phyloP scores from a whole-genome alignment of 2,329 filamentous ascomycete genomes.

The Anthostomella pinea region DNA sequence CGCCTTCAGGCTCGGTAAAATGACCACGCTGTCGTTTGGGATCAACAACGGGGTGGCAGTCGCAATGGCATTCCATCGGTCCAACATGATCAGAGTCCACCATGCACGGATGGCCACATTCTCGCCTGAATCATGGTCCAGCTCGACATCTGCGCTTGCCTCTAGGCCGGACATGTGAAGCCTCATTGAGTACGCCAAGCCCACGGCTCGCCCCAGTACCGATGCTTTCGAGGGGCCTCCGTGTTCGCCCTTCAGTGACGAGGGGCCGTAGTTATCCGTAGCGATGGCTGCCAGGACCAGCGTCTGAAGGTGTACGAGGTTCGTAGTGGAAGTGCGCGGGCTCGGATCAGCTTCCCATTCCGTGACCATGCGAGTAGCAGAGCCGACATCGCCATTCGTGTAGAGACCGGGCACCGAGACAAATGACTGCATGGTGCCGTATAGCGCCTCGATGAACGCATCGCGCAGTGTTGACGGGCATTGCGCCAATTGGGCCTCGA shows the following conservation, averaged over 20 bases:
- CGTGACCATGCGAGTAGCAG: conserved; percentile 46
- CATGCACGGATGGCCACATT: conserved; percentile 63
- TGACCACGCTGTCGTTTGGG: conserved; percentile 58
- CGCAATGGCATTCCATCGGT: conserved; percentile 71
- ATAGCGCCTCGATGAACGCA: conserved; percentile 63
- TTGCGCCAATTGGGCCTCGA: conserved; percentile 54
- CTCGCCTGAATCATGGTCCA: conserved; percentile 58
- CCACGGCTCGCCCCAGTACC: conserved; percentile 64
- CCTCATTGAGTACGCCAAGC: conserved; percentile 62
- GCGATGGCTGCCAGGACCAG: conserved; percentile 65
- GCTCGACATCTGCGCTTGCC: conserved; percentile 38
- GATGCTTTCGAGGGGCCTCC: conserved; percentile 49
- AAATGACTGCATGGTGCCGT: conserved; percentile 56
- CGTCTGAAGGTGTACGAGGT: conserved; percentile 63
- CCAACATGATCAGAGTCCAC: conserved; percentile 70
- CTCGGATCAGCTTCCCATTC: conserved; percentile 49
- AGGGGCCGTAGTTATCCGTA: conserved; percentile 54
- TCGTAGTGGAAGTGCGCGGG: conserved; percentile 37
- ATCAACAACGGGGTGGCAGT: conserved; percentile 62
- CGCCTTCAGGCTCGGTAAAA: conserved; percentile 56
- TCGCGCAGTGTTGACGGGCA: conserved; percentile 57
- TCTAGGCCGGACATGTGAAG: conserved; percentile 48
- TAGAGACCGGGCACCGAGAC: conserved; percentile 34
- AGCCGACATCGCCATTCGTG: conserved; percentile 41
- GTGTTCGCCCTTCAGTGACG: conserved; percentile 38